phyloP scores from a whole-genome alignment of 768 basidiomycete species.

The Kwoniella europaea region DNA sequence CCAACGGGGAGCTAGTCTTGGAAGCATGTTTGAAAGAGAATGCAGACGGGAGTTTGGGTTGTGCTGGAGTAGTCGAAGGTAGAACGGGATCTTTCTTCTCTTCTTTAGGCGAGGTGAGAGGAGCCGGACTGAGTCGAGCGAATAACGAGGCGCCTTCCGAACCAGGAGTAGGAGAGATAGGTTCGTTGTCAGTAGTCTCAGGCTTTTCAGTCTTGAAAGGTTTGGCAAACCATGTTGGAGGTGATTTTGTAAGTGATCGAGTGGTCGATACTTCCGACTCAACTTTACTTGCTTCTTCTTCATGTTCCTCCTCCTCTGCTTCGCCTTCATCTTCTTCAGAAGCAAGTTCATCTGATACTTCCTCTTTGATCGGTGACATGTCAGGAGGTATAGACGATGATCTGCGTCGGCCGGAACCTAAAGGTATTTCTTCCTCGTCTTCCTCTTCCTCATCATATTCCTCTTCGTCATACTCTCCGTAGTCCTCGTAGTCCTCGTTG shows the following conservation, averaged over 20 bases:
- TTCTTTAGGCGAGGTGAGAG: not conserved
- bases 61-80: slow-evolving; percentile 2
- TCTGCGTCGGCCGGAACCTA: slow-evolving; percentile 12
- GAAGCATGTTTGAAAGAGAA: slow-evolving; percentile 46
- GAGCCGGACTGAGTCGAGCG: slow-evolving; percentile 19
- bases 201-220: slow-evolving; percentile 7
- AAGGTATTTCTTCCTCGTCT: slow-evolving; percentile 24
- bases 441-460: slow-evolving; percentile 26
- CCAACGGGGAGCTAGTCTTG: slow-evolving; percentile 43
- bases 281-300: slow-evolving; percentile 15
- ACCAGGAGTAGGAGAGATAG: slow-evolving; percentile 2
- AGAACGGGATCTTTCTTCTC: not conserved
- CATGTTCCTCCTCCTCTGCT: slow-evolving; percentile 32
- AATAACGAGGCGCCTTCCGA: slow-evolving; percentile 26
- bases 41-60: slow-evolving; percentile 18
- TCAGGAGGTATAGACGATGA: slow-evolving; percentile 28
- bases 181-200: not conserved
- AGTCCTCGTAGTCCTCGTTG: slow-evolving; percentile 23
- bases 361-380: slow-evolving; percentile 40
- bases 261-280: slow-evolving; percentile 10
- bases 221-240: slow-evolving; percentile 41
- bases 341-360: slow-evolving; percentile 23
- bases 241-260: slow-evolving; percentile 28
- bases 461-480: slow-evolving; percentile 27
- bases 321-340: slow-evolving; percentile 13